Evolutionary conservation across 371 early-diverging fungal genomes (phyloP).

Genomic region (Mucor mucedo): DNA sequence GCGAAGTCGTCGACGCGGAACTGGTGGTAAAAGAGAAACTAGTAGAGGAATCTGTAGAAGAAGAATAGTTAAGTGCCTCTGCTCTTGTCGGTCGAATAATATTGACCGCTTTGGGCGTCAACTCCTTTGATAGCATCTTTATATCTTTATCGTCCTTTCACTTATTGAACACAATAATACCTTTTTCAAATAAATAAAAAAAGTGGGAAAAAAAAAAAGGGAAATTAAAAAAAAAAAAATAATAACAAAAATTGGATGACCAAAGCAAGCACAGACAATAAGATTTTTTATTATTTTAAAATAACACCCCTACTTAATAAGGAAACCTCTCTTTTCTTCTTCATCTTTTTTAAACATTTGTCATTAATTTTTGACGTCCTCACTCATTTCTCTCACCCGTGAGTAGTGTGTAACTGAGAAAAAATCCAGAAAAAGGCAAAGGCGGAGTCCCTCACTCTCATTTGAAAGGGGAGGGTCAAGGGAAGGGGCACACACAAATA

Average conservation of each 20-base stretch:
- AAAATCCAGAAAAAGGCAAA: too few relatives aligned
- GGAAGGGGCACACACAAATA: too few relatives aligned
- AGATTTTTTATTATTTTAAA: too few relatives aligned
- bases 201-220: not conserved
- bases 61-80: conserved; percentile 12
- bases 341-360: not conserved
- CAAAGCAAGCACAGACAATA: too few relatives aligned
- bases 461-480: too few relatives aligned
- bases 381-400: too few relatives aligned
- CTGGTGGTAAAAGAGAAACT: conserved; percentile 5
- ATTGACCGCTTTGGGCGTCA: conserved; percentile 33
- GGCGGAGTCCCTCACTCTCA: too few relatives aligned
- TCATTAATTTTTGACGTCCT: too few relatives aligned
- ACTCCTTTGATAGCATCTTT: conserved; percentile 25
- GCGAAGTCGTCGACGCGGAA: conserved; percentile 18
- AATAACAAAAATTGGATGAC: not conserved
- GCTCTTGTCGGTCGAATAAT: conserved; percentile 21
- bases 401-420: too few relatives aligned
- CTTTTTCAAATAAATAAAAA: not conserved
- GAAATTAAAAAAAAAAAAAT: not conserved
- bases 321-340: not conserved
- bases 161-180: not conserved
- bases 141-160: too few relatives aligned
- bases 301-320: not conserved
- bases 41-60: conserved; percentile 23